Evolutionary conservation across 345 rosid species (phyloP), one percentile per base, ranked within the genome.

Genomic region (Populus deltoides): DNA sequence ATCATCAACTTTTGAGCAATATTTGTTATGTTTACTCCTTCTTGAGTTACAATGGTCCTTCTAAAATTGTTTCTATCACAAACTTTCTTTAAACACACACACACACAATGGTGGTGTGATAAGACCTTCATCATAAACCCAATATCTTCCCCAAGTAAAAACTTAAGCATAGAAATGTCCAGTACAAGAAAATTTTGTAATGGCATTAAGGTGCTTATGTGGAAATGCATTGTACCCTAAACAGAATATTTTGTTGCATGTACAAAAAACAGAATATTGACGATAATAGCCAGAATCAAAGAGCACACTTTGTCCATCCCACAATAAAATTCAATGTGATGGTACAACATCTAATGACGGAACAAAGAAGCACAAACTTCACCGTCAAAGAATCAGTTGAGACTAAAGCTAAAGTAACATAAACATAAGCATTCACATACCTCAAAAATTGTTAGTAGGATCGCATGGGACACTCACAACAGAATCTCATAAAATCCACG

Each of bases 381-480:
- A 31, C 25, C 75, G 45, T 68, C 73, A 83, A 83, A 77, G 78
- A 83, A 85, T 76, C 73, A 76, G 53, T 51, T 70, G 68, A 79
- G 45, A 71, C 78, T 76, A 79, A 33, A 71, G 73, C 82, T 41
- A 61, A 75, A 68, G 8, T 33, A 75, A 70, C 67, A 53, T 67
- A 66, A 76, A 57, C 81, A 66, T 74, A 83, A 79, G 65, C 49
- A 68, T 77, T 68, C 75, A 72, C 77, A 77, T 78, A 79, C 87
- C 87, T 81, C 80, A 59, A 74, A 73, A 75, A 70, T 70, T 73
- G 83, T 86, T 80, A 66, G 73, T 73, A 71, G 75, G 77, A 24
- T 57, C 53, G 57, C 65, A 39, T 25, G 74, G 81, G 43, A 59
- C 35, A 59, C 65, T 75, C 33, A 45, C 63, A 71, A 72, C 70